Conservation (phyloP, 1,284 basidiomycete species). For the Pseudozyma thailandica region DNA sequence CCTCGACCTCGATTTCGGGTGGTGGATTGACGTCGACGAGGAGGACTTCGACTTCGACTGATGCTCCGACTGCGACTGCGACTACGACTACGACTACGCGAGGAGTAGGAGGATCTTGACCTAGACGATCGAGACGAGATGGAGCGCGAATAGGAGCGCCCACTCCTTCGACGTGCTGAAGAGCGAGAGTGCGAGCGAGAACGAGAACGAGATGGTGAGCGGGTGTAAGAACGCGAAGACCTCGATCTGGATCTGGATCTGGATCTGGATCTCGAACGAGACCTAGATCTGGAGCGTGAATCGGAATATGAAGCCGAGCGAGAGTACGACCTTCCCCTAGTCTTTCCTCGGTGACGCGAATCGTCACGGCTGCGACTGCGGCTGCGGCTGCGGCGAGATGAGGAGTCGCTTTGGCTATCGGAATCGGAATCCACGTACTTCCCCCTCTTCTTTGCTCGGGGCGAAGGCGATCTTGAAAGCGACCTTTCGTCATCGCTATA, state of each 20-base stretch:
- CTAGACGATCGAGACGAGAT: constrained; percentile 10
- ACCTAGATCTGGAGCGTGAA: constrained; percentile 15
- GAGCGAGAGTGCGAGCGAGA: constrained; percentile 41
- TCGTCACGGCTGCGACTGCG: not conserved
- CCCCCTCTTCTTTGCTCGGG: constrained; percentile 22
- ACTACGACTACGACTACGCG: constrained; percentile 3
- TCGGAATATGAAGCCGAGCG: constrained; percentile 1
- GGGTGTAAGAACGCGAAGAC: constrained; percentile 30
- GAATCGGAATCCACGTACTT: constrained; percentile 16
- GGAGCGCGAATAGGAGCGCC: not conserved
- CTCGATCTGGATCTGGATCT: constrained; percentile 5
- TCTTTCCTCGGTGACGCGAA: not conserved
- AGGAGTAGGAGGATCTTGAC: constrained; percentile 17
- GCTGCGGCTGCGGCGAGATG: not conserved
- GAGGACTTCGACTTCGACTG: constrained; percentile 9
- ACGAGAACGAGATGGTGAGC: constrained; percentile 47
- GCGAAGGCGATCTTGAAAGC: constrained; percentile 17
- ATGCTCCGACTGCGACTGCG: not conserved
- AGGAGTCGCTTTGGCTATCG: not conserved
- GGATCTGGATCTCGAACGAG: constrained; percentile 29
- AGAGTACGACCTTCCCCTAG: constrained; percentile 10
- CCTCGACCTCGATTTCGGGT: not conserved
- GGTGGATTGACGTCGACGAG: not conserved
- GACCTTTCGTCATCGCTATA: constrained; percentile 19
- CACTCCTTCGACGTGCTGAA: constrained; percentile 2